Conservation (phyloP, 31 red algal genomes). For the Endocladia muricata region DNA sequence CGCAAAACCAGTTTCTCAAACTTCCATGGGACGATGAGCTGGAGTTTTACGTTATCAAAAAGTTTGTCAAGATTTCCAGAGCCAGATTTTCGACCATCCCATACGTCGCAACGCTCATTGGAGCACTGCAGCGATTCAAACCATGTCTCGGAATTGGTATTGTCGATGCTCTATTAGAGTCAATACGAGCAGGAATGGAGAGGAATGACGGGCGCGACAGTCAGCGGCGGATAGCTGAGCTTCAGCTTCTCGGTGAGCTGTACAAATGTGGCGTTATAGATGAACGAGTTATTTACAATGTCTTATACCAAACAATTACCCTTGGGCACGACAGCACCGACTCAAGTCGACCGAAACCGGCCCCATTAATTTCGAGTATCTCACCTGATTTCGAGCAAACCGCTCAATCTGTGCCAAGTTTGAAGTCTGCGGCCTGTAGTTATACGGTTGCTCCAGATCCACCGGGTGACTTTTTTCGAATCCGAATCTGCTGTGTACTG, state of each 20-base stretch:
- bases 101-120: conserved; percentile 62
- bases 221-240: conserved; percentile 82
- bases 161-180: conserved; percentile 78
- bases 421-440: not conserved
- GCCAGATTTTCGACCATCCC: conserved; percentile 75
- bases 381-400: not conserved
- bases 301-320: conserved; percentile 62
- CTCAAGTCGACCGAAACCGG: not conserved
- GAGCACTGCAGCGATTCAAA: conserved; percentile 48
- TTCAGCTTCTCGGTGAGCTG: conserved; percentile 84
- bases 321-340: conserved; percentile 50
- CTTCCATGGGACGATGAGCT: conserved; percentile 85
- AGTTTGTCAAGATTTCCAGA: conserved; percentile 81
- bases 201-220: conserved; percentile 80
- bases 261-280: conserved; percentile 67
- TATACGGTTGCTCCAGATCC: conserved; percentile 63
- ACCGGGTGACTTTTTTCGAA: conserved; percentile 84
- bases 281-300: conserved; percentile 57
- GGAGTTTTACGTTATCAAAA: conserved; percentile 78
- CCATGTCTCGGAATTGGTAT: conserved; percentile 54
- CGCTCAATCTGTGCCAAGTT: too few species aligned
- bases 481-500: conserved; percentile 66
- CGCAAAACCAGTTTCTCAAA: conserved; percentile 80
- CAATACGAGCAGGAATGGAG: conserved; percentile 77
- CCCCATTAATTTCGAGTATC: not conserved